Percentiles rank a stretch among this genome's conserved stretches.
These are phyloP conservation scores for Canariomyces notabilis DNA, from an alignment of 2,329 filamentous ascomycete genomes.

Conservation along the genomic window DNA sequence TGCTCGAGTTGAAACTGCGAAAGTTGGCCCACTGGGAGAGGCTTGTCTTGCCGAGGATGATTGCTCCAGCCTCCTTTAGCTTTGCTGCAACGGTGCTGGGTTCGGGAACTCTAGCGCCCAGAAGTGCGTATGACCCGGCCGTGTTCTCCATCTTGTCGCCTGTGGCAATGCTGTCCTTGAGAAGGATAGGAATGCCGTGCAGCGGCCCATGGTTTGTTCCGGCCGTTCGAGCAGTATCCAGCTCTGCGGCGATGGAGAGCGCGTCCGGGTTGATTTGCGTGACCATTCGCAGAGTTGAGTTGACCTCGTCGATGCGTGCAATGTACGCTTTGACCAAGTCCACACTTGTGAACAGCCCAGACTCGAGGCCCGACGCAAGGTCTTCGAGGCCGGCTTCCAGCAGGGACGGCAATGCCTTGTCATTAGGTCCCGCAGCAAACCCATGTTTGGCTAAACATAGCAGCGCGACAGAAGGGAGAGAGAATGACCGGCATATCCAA, in stretches of 20 bases:
- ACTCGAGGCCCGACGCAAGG: constrained; percentile 29
- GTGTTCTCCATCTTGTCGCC: constrained; percentile 58
- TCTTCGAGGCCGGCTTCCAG: constrained; percentile 32
- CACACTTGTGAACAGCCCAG: constrained; percentile 32
- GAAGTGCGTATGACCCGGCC: constrained; percentile 57
- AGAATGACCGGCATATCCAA: neutral
- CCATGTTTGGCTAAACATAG: neutral
- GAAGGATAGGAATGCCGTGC: constrained; percentile 59
- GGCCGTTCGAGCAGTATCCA: constrained; percentile 30
- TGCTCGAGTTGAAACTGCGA: constrained; percentile 51
- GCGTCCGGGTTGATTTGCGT: constrained; percentile 37
- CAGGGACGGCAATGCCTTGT: constrained; percentile 29
- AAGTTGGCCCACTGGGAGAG: constrained; percentile 62
- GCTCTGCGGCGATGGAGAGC: constrained; percentile 31
- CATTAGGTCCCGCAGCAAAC: neutral
- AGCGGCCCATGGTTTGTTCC: constrained; percentile 39
- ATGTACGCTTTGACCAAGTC: constrained; percentile 32
- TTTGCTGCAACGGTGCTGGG: constrained; percentile 57
- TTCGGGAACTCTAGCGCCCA: constrained; percentile 51
- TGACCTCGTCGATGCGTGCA: constrained; percentile 32
- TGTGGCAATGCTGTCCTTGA: constrained; percentile 66
- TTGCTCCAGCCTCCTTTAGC: constrained; percentile 54
- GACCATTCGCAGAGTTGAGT: constrained; percentile 31
- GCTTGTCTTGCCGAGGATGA: constrained; percentile 63
- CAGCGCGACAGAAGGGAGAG: neutral